These are phyloP conservation scores for Aspergillus kassunensis DNA, from an alignment of 495 filamentous ascomycete species.

Conservation along the genomic window DNA sequence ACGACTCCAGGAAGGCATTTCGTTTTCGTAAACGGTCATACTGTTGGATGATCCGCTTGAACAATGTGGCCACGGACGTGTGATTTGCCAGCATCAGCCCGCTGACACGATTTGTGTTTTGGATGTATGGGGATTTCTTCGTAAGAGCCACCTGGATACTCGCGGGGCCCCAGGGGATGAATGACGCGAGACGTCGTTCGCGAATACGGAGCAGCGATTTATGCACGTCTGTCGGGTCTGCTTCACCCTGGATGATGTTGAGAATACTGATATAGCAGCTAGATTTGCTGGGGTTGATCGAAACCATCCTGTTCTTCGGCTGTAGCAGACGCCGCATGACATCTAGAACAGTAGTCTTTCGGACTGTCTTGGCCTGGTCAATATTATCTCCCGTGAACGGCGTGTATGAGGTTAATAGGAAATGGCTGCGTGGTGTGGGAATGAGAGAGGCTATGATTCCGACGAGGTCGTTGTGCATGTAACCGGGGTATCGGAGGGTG, in stretches of 20 bases:
- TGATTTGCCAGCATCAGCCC: conserved; percentile 98
- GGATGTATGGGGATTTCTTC: conserved; percentile 91
- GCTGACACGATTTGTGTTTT: conserved; percentile 82
- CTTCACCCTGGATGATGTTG: conserved; percentile 97
- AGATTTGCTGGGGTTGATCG: conserved; percentile 89
- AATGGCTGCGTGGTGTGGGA: conserved; percentile 93
- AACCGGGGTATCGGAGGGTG: conserved; percentile 92
- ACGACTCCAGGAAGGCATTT: conserved; percentile 92
- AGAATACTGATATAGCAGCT: conserved; percentile 98
- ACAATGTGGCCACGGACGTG: conserved; percentile 93
- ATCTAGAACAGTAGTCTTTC: conserved; percentile 95
- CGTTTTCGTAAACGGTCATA: conserved; percentile 92
- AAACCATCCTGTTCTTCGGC: conserved; percentile 99
- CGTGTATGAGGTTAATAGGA: conserved; percentile 96
- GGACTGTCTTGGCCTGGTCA: conserved; percentile 92
- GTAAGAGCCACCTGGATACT: conserved; percentile 96
- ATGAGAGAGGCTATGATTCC: conserved; percentile 95
- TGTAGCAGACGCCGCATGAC: conserved; percentile 95
- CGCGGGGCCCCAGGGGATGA: conserved; percentile 98
- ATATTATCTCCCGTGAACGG: conserved; percentile 95
- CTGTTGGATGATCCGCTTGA: conserved; percentile 85
- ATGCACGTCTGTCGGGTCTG: conserved; percentile 93
- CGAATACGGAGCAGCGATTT: conserved; percentile 96
- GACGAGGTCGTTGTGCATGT: conserved; percentile 99
- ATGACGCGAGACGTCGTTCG: conserved; percentile 88